Percentiles rank a stretch among this genome's conserved stretches.
These are phyloP conservation scores for Rhodotorula graminis DNA, from an alignment of 768 basidiomycete genomes.

Conservation along the genomic window DNA sequence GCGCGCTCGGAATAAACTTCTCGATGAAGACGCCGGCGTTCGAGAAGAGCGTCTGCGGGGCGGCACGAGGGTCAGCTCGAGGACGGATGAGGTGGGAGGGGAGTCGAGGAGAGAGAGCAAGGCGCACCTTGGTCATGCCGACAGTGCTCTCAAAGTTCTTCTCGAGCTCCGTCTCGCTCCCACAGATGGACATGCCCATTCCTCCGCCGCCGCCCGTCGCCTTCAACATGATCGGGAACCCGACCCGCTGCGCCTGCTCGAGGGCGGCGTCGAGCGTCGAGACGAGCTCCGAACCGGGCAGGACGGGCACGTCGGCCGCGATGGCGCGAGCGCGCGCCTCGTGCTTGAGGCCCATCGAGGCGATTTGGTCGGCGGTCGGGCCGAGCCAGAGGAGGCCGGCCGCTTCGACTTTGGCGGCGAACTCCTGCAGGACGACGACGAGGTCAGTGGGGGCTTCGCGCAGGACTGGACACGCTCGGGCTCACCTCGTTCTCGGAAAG, in stretches of 20 bases:
- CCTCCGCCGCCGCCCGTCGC: slow-evolving; percentile 66
- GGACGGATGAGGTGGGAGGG: too few relatives aligned
- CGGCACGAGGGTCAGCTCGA: too few relatives aligned
- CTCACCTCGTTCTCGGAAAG: slow-evolving; percentile 40
- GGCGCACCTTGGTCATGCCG: slow-evolving; percentile 21
- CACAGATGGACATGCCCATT: slow-evolving; percentile 61
- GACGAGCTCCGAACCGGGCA: slow-evolving; percentile 51
- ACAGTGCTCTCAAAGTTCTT: slow-evolving; percentile 2
- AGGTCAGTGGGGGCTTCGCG: too few relatives aligned
- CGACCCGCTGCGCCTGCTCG: slow-evolving; percentile 51
- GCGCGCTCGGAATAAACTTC: slow-evolving; percentile 46
- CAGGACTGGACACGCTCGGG: too few relatives aligned
- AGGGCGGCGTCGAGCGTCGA: slow-evolving; percentile 52
- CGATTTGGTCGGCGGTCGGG: slow-evolving; percentile 15
- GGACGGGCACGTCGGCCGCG: slow-evolving; percentile 50
- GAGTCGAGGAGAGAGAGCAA: too few relatives aligned
- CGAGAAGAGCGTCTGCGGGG: slow-evolving; percentile 49
- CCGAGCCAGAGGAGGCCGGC: slow-evolving; percentile 24
- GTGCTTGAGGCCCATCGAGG: slow-evolving; percentile 27
- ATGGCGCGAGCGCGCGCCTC: slow-evolving; percentile 21
- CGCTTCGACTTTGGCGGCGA: slow-evolving; percentile 13
- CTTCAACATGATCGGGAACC: slow-evolving; percentile 51
- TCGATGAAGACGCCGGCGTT: slow-evolving; percentile 58
- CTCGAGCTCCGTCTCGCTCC: slow-evolving; percentile 46
- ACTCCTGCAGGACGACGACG: not conserved